Percentiles rank a stretch among this genome's conserved stretches.
These are phyloP conservation scores for Thalassiosira ordinaria DNA, from an alignment of 352 stramenopile species.

Conservation along the genomic window DNA sequence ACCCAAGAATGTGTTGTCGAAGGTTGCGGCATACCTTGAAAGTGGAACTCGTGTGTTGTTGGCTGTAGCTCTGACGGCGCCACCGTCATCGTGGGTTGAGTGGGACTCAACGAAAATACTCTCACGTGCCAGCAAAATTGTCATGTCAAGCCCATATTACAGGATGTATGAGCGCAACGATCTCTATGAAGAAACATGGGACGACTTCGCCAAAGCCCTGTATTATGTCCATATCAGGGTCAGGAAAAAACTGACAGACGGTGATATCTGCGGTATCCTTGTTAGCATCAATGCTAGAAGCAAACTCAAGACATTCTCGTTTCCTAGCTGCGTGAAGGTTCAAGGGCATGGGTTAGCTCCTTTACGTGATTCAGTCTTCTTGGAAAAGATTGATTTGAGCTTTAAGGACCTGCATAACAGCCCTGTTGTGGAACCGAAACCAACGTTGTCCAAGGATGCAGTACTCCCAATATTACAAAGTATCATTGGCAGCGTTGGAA, in stretches of 20 bases:
- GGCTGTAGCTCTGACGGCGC: neutral
- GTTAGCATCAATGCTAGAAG: no score
- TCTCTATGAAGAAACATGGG: neutral
- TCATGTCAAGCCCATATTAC: no score
- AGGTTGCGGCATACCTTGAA: neutral
- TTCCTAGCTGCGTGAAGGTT: neutral
- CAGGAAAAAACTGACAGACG: no score
- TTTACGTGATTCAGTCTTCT: neutral
- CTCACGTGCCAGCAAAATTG: no score
- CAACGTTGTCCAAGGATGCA: neutral
- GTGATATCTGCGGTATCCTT: neutral
- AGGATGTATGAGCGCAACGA: neutral
- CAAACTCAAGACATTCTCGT: neutral
- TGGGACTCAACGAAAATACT: no score
- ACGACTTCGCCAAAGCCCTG: no score
- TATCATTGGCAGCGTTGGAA: neutral
- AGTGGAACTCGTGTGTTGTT: no score
- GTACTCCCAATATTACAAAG: neutral
- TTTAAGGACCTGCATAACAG: neutral
- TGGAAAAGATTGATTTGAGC: conserved; percentile 13
- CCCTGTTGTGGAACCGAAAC: neutral
- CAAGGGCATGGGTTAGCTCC: conserved; percentile 2
- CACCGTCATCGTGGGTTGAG: neutral
- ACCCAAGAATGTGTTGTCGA: neutral
- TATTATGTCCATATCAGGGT: no score